Conservation (phyloP, 2,329 filamentous ascomycete species). For the Alternaria sp. region DNA sequence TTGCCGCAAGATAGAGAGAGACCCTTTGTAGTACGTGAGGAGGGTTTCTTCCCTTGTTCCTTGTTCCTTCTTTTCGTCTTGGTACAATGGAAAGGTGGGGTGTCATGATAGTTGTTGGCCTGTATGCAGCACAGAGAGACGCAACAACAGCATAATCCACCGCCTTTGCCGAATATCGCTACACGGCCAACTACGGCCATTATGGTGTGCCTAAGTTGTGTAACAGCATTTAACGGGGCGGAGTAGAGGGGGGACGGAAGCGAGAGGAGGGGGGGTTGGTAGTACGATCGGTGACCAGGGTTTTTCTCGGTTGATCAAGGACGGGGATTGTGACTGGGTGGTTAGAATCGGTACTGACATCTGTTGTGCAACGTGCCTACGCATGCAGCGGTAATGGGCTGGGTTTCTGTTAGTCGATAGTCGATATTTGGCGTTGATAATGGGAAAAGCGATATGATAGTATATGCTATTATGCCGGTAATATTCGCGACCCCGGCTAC, state of each 20-base stretch:
- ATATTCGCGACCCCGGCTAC: not conserved
- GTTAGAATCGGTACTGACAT: conserved; percentile 11
- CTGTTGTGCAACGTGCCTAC: conserved; percentile 19
- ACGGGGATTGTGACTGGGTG: too few relatives aligned
- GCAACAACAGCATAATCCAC: too few relatives aligned
- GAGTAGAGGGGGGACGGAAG: too few relatives aligned
- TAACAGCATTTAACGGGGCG: not conserved
- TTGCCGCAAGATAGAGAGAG: too few relatives aligned
- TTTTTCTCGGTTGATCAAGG: not conserved
- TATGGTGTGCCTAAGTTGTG: not conserved
- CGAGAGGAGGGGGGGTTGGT: too few relatives aligned
- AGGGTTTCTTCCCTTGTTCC: too few relatives aligned
- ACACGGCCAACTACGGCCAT: not conserved
- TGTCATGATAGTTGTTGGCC: too few relatives aligned
- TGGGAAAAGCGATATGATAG: not conserved
- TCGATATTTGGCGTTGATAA: too few relatives aligned
- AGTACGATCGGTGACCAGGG: not conserved
- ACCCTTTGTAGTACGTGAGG: too few relatives aligned
- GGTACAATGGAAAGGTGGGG: too few relatives aligned
- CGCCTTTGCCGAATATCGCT: not conserved
- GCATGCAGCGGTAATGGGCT: conserved; percentile 7
- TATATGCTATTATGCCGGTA: not conserved
- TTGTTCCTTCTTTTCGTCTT: too few relatives aligned
- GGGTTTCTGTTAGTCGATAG: not conserved
- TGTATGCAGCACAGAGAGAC: too few relatives aligned